Conservation (phyloP, 352 stramenopile genomes). For the Pythium insidiosum region DNA sequence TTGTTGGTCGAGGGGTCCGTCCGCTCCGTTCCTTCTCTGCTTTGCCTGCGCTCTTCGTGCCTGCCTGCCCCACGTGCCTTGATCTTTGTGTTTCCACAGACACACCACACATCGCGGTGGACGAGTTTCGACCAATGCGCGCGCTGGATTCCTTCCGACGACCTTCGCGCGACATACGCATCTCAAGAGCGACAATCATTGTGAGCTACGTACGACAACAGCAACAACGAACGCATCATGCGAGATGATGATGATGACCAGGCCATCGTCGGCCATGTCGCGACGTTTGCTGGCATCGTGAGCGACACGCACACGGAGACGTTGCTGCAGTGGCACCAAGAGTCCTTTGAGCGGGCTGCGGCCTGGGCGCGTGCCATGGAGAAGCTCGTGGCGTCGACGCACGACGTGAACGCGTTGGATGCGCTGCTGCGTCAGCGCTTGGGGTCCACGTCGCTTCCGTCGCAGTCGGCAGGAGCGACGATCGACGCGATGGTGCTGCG, state of each 20-base stretch:
- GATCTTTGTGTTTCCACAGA: conserved; percentile 12
- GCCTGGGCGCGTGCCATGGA: conserved; percentile 14
- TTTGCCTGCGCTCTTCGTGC: too few species aligned
- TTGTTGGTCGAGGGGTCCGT: conserved; percentile 10
- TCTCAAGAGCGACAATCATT: not conserved
- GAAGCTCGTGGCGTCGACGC: not conserved
- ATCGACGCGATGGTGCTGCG: too few species aligned
- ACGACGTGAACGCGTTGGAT: not conserved
- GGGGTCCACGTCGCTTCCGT: too few species aligned
- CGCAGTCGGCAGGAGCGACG: too few species aligned
- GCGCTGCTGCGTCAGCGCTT: too few species aligned
- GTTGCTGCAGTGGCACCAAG: conserved; percentile 12
- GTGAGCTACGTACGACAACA: too few species aligned
- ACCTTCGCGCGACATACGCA: conserved; percentile 29
- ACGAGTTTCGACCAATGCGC: conserved; percentile 15
- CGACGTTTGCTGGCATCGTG: conserved; percentile 13
- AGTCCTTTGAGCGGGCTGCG: conserved; percentile 13
- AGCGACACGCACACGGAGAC: conserved; percentile 14
- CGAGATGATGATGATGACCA: not conserved
- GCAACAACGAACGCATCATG: too few species aligned
- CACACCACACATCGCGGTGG: conserved; percentile 14
- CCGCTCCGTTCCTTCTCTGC: too few species aligned
- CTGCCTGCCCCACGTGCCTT: too few species aligned
- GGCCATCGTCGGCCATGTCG: conserved; percentile 11
- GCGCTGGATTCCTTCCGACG: not conserved